Evolutionary conservation across 2,329 filamentous ascomycete genomes (phyloP).

Genomic region (Taxawa tesnikishii): DNA sequence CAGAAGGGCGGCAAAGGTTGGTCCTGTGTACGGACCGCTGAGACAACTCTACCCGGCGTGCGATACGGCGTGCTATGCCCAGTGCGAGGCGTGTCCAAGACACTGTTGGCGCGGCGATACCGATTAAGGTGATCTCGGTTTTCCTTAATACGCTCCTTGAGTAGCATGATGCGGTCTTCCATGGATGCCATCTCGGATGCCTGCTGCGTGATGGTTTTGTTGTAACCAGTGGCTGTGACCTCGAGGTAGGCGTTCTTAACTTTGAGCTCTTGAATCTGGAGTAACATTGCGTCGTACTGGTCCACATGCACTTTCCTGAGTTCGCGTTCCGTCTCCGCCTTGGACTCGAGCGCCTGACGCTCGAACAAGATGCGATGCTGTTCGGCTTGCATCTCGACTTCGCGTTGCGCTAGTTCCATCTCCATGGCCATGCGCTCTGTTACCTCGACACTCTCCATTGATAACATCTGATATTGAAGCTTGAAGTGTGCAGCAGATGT

Average conservation of each 20-base stretch:
- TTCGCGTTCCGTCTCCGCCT: slow-evolving; percentile 30
- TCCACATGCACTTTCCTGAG: slow-evolving; percentile 26
- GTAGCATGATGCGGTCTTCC: slow-evolving; percentile 62
- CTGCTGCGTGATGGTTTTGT: slow-evolving; percentile 65
- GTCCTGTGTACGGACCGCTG: slow-evolving; percentile 26
- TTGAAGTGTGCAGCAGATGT: slow-evolving; percentile 85
- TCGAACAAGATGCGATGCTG: slow-evolving; percentile 47
- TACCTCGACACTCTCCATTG: slow-evolving; percentile 72
- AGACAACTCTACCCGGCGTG: slow-evolving; percentile 31
- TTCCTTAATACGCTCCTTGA: slow-evolving; percentile 75
- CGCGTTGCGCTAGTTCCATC: slow-evolving; percentile 78
- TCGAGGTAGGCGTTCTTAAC: slow-evolving; percentile 53
- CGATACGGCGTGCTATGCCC: slow-evolving; percentile 22
- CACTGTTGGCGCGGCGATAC: slow-evolving; percentile 48
- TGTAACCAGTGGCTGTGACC: slow-evolving; percentile 57
- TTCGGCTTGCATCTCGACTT: slow-evolving; percentile 76
- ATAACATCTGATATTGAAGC: slow-evolving; percentile 74
- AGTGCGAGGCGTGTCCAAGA: slow-evolving; percentile 43
- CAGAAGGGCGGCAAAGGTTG: slow-evolving; percentile 61
- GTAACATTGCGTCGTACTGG: slow-evolving; percentile 44
- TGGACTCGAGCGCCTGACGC: slow-evolving; percentile 33
- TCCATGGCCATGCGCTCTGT: slow-evolving; percentile 81
- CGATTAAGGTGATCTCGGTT: slow-evolving; percentile 81
- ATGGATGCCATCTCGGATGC: slow-evolving; percentile 60
- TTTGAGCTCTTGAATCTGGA: slow-evolving; percentile 47